A percentile compares a stretch with the other conserved stretches of the same genome.
These are phyloP conservation scores for Acer yangbiense DNA, from an alignment of 345 rosid genomes.

Conservation along the genomic window DNA sequence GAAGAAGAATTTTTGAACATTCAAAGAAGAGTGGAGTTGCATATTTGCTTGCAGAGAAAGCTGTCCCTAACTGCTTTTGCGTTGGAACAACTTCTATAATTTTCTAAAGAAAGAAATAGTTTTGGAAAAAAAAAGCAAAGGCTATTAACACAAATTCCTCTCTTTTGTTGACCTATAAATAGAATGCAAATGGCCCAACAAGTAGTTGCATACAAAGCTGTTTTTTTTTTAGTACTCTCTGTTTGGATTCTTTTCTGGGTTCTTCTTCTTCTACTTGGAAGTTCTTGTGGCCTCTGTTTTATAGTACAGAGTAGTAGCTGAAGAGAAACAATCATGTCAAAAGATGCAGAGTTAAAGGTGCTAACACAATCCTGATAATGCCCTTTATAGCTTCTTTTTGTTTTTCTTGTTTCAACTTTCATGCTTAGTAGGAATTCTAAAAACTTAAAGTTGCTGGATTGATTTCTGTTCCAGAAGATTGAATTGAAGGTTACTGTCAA, in stretches of 20 bases:
- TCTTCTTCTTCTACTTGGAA: no score
- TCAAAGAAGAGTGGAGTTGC: slow-evolving; percentile 18
- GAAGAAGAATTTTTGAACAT: slow-evolving; percentile 17
- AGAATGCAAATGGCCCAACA: not conserved
- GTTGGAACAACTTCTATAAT: slow-evolving; percentile 35
- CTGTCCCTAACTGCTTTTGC: slow-evolving; percentile 31
- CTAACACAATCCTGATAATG: not conserved
- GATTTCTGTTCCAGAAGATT: slow-evolving; percentile 43
- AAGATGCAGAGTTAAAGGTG: slow-evolving; percentile 50
- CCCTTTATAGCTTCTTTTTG: not conserved
- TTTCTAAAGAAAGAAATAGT: not conserved
- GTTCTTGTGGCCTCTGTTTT: not conserved
- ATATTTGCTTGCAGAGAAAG: slow-evolving; percentile 46
- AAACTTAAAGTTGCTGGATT: not conserved
- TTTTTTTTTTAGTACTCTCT: not conserved
- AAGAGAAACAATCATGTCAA: slow-evolving; percentile 40
- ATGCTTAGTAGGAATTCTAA: no score
- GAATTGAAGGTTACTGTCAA: slow-evolving; percentile 55
- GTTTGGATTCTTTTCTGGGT: not conserved
- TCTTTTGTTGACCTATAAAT: slow-evolving; percentile 20
- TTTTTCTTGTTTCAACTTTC: not conserved
- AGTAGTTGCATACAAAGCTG: not conserved
- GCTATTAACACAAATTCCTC: slow-evolving; percentile 29
- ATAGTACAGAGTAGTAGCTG: not conserved
- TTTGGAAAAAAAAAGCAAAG: slow-evolving; percentile 38